Conservation (phyloP, 352 stramenopile species). For the Phytophthora pisi region DNA sequence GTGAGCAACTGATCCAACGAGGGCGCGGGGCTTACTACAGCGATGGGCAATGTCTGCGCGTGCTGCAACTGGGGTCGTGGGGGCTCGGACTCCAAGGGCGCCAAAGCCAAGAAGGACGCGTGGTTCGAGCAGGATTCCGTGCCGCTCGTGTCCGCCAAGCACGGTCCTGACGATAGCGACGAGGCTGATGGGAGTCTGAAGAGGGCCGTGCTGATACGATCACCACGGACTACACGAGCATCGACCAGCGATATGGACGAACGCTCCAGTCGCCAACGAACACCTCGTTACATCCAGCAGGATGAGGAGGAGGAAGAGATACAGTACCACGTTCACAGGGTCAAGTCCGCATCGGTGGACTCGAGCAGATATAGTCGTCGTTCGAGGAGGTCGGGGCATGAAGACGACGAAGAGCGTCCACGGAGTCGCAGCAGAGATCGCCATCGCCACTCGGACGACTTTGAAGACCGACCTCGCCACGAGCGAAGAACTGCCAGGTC, state of each 20-base stretch:
- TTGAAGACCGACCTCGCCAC: slow-evolving; percentile 6
- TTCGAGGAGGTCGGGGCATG: slow-evolving; percentile 14
- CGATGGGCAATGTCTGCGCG: slow-evolving; percentile 39
- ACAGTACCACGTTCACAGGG: slow-evolving; percentile 16
- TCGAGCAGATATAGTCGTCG: slow-evolving; percentile 13
- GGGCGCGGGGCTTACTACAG: slow-evolving; percentile 1
- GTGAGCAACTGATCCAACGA: background rate
- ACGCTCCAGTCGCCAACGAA: slow-evolving; percentile 1
- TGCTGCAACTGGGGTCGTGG: slow-evolving; percentile 34
- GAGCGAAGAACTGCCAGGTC: slow-evolving; percentile 24
- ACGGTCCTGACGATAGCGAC: slow-evolving; percentile 45
- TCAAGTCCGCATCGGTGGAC: slow-evolving; percentile 24
- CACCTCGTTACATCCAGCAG: slow-evolving; percentile 14
- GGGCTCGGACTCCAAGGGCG: slow-evolving; percentile 1
- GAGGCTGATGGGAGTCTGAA: slow-evolving; percentile 47
- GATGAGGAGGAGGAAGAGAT: slow-evolving; percentile 19
- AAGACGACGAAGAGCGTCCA: slow-evolving; percentile 12
- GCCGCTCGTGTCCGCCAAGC: slow-evolving; percentile 55
- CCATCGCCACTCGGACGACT: slow-evolving; percentile 18
- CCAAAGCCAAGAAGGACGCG: slow-evolving; percentile 28
- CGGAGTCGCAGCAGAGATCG: slow-evolving; percentile 20
- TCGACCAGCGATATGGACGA: slow-evolving; percentile 11
- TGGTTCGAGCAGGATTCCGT: slow-evolving; percentile 76
- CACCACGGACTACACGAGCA: slow-evolving; percentile 27
- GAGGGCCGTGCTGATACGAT: slow-evolving; percentile 61